Base-by-base conservation (phyloP, 2,329 filamentous ascomycete species). In the Epichloe sp. region DNA sequence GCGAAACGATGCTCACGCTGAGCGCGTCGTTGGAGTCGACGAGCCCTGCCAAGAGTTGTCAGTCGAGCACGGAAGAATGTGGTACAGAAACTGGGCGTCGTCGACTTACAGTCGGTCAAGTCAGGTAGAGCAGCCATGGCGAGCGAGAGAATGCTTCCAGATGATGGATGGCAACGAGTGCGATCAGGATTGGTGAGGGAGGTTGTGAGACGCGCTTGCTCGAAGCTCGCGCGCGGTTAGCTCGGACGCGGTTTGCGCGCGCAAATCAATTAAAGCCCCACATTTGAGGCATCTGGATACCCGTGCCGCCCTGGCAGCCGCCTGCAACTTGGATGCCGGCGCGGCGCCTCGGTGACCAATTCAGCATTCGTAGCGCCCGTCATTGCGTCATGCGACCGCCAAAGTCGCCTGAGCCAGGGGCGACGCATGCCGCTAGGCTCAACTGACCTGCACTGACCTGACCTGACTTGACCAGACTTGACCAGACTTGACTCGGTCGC, bases 21-120 rank as follows among this genome's bases (percentile, higher is more conserved):
- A 86, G 64, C 52, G 80, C 80, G 58, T 85, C 76, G 58, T 78
- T 84, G 62, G 80, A 73, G 59, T 77, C 71, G 53, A 70, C 68
- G 49, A 78, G 74, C 82, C 82, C 78, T 80, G 47, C 23, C 14
- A 14, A 36, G 26, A 31, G 8, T 36, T 10, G 26, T 52, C 31
- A 52, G 51, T 23, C 31, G 14, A 35, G 21, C 19, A n/a, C 15
- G 23, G 37, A 5, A 8, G 14, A 26, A n/a, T 14, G 31, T 38
- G n/a, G 15, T 40, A 19, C 11, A 6, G 26, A 51, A 11, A 35
- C 40, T 14, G 5, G 23, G 14, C 5, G 26, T 23, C 50, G 45
- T 11, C 35, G 44, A 47, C 65, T 57, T 58, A 67, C 67, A 69
- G 35, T 67, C 65, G 51, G 64, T 63, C 15, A 62, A 52, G 48